Evolutionary conservation across 2,329 filamentous ascomycete species (phyloP), one percentile per base, ranked within the genome.

Genomic region (Sporothrix pallida): DNA sequence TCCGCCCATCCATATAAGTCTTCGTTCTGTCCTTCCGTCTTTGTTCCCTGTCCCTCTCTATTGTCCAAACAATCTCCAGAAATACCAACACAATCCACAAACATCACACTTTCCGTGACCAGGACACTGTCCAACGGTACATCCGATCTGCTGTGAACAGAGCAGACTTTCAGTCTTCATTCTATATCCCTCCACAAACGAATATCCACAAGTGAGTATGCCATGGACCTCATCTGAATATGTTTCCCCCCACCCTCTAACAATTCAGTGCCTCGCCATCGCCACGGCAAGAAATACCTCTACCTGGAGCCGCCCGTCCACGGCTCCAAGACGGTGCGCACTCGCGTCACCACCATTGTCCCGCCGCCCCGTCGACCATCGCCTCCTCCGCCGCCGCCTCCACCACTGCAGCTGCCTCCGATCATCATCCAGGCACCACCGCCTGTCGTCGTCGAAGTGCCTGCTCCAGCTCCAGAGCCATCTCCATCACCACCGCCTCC

Each of bases 281-380:
- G 74, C 31, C 58, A 62, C 74, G 69, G 44, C 78, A 84, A 84
- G 76, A 84, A 83, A 72, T 79, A 81, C 23, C 77, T 83, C 74
- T 84, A 84, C 77, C 78, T 84, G 54, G 81, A 84, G 75, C 82
- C 82, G 8, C 82, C 82, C 13, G 79, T 75, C 72, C 79, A 80
- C 70, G 82, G 82, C 69, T 78, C 79, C 78, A 79, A 78, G 68
- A 81, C 80, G 7, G 77, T 83, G 67, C 82, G 81, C 74, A 80
- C 79, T 31, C 80, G 81, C 68, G 73, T 82, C 70, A 84, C 82
- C 58, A 83, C 81, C 75, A 80, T 84, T 74, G 75, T 83, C 42
- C 82, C 82, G 2, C 76, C 81, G 8, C 79, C 78, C 0, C 73
- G 17, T 5, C 12, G 31, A 10, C 63, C 13, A 75, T 76, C 12